Conservation (phyloP, 805 yeast species). For the Yueomyces sinensis region DNA sequence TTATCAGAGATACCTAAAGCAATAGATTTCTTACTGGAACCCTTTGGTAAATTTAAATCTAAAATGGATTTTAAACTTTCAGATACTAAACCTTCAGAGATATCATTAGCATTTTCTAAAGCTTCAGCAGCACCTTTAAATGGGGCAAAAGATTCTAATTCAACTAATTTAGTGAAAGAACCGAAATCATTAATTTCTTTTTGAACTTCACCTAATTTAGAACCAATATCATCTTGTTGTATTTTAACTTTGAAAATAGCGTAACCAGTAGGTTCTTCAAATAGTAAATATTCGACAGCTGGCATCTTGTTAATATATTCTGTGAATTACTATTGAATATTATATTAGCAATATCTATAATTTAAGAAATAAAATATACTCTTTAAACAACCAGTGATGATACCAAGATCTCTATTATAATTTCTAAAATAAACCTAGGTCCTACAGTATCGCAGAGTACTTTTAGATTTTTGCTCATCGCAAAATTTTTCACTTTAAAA, state of each 20-base stretch:
- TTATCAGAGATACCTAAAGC: slow-evolving; percentile 84
- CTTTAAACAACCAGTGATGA: no score
- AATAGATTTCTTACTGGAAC: slow-evolving; percentile 50
- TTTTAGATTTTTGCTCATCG: no score
- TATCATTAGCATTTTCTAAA: slow-evolving; percentile 93
- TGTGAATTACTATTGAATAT: no score
- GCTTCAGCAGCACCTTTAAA: slow-evolving; percentile 99
- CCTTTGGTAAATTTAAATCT: slow-evolving; percentile 81
- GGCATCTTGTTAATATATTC: slow-evolving; percentile 47
- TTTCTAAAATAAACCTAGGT: no score
- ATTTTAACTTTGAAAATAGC: slow-evolving; percentile 88
- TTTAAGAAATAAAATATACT: no score
- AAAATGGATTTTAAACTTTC: slow-evolving; percentile 82
- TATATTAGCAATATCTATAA: no score
- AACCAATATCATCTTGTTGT: slow-evolving; percentile 89
- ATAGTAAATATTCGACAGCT: slow-evolving; percentile 78
- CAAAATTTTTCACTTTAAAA: no score
- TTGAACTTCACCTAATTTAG: slow-evolving; percentile 89
- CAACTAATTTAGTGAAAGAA: slow-evolving; percentile 82
- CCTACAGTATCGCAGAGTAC: no score
- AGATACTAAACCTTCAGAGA: slow-evolving; percentile 91
- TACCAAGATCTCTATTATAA: no score
- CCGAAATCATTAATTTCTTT: slow-evolving; percentile 75
- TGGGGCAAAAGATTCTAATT: slow-evolving; percentile 91
- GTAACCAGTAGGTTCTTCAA: slow-evolving; percentile 98